Evolutionary conservation across 1,284 basidiomycete species (phyloP).

Genomic region (Ceratobasidium sp.): DNA sequence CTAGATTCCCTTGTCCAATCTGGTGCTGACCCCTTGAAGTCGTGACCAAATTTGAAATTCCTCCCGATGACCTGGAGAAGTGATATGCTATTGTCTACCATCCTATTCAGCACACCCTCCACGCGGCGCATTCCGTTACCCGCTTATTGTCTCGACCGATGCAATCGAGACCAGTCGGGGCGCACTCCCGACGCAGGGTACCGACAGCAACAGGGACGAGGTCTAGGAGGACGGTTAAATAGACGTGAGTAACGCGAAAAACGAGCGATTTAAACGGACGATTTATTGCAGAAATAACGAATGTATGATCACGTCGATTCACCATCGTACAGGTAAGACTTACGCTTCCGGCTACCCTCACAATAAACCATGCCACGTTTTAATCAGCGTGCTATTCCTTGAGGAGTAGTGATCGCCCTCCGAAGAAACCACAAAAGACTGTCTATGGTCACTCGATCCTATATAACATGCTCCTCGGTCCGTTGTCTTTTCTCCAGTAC

Average conservation of each 20-base stretch:
- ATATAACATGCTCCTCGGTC: background rate
- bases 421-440: constrained; percentile 83
- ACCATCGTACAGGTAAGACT: background rate
- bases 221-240: too few relatives aligned
- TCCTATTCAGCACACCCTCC: background rate
- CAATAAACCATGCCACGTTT: background rate
- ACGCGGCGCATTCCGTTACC: constrained; percentile 12
- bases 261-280: background rate
- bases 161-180: background rate
- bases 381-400: constrained; percentile 69
- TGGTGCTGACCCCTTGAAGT: background rate
- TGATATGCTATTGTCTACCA: constrained; percentile 28
- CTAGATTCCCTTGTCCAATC: background rate
- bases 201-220: too few relatives aligned
- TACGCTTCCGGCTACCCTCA: background rate
- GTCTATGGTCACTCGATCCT: constrained; percentile 55
- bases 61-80: constrained; percentile 14
- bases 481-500: constrained; percentile 6
- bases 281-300: background rate
- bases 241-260: background rate
- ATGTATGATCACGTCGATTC: background rate
- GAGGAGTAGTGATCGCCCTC: constrained; percentile 73
- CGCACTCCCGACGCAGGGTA: too few relatives aligned
- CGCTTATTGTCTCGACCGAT: constrained; percentile 23
- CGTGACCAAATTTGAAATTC: constrained; percentile 1